Base-by-base conservation (phyloP, 768 basidiomycete genomes). In the Boletellus emodensis region DNA sequence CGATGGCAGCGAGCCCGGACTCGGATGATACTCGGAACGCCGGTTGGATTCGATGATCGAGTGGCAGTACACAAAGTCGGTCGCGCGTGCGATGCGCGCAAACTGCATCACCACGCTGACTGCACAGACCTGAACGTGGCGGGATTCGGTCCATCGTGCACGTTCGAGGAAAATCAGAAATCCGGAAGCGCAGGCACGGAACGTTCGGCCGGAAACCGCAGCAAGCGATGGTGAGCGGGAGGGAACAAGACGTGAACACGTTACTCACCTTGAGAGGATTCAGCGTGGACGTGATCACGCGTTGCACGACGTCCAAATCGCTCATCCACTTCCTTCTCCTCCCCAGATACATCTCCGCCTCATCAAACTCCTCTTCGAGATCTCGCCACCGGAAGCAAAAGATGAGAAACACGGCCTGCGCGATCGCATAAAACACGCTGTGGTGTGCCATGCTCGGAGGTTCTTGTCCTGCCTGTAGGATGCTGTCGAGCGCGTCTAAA, bases 341-440 rank as follows among this genome's bases (percentile, higher is more conserved):
- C 28, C 54, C 70, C 18, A 67, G 72, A 34, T 77, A 80, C 20
- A 75, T 78, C 20, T 75, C 79, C 20, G 72, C 75, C 6, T 84
- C 86, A 13, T 80, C 76, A n/a, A 72, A 72, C 18, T 78, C 79
- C 44, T 82, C 80, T 37, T 81, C 66, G 33, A 98, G 71, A 56
- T 98, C 96, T 53, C 90, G 74, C 95, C 95, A 98, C 11, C 96
- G 76, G 71, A 98, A 99, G 68, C 96, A 98, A 68, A 99, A 99
- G 55, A 99, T 92, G 55, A 98, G 78, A 65, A 99, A 94, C 10
- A 94, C 82, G 0, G 94, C 86, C 62, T 98, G 96, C 0, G 84
- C 72, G 30, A 95, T 87, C 2, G 94, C 93, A 65, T 97, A 97
- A 64, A 97, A 97, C 17, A 95, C 80, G 24, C 79, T 81, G 58